Evolutionary conservation across 768 basidiomycete species (phyloP), one percentile per base, ranked within the genome.

Genomic region (Panaeolus cyanescens): DNA sequence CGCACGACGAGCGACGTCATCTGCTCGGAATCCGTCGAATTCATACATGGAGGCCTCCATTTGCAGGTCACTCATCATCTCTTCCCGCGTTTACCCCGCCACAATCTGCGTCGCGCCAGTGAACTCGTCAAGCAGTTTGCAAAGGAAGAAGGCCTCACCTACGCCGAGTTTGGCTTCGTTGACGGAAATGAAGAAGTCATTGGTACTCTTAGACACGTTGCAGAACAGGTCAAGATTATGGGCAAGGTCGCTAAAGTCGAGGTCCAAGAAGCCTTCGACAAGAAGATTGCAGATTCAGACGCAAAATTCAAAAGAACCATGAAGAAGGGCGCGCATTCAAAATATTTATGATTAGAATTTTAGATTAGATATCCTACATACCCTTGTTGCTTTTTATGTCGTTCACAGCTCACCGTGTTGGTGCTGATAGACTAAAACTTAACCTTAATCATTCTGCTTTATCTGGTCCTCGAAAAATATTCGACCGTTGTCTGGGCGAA

Each of bases 1-100:
- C 91, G 97, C 54, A 99, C 97, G n/a, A 99, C 97, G 0, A 91
- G 93, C 45, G 97, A 99, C 73, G 94, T 99, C 39, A 85, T 92
- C 62, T 99, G 97, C 75, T 85, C 88, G 2, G 81, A 89, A 1
- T 85, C 86, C 32, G 82, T 98, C 66, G 92, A 84, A 56, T 98
- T 95, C 70, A 76, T 99, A 32, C 97, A 99, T 69, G 97, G 97
- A 10, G 97, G 97, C n/a, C 85, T 99, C 19, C 94, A 99, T 67
- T 86, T 99, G 12, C 97, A 99, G 75, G 93, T 98, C 40, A 95
- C 96, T 2, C 97, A 99, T 68, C 96, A 98, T 74, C 83, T 99
- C 61, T 98, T 98, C 79, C 97, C 97, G 19, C 89, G 97, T 10
- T 80, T 98, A 1, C 97, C 97, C 2, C 83, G 97, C 36, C 96